Base-by-base conservation (phyloP, 23 red algal genomes). In the Gracilaria domingensis region DNA sequence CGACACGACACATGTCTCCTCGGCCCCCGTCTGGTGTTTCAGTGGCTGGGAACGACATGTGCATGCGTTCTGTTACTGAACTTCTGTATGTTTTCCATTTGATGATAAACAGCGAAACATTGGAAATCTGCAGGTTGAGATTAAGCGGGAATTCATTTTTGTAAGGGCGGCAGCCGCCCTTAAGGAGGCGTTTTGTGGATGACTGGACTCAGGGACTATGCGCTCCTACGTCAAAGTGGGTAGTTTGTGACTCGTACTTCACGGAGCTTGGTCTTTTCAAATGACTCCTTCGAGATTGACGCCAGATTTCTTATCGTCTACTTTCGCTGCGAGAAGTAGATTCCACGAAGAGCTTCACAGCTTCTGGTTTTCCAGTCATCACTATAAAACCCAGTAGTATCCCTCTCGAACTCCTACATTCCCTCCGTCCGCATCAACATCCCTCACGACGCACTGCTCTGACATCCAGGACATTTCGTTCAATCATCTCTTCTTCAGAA, bases 361-460 rank as follows among this genome's bases (percentile, higher is more conserved):
- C n/a, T n/a, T n/a, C n/a, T n/a, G n/a, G 28, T 4, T 6, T 71
- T 24, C 13, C 6, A 12, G 14, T 35, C 70, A 42, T 25, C 38
- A 48, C 37, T 75, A 70, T 39, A 70, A 14, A 70, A 39, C 4
- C 65, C 65, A n/a, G n/a, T n/a, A n/a, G n/a, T n/a, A n/a, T n/a
- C n/a, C n/a, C n/a, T n/a, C n/a, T n/a, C n/a, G n/a, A n/a, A n/a
- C n/a, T n/a, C n/a, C n/a, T 64, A 20, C 28, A 64, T 4, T 12
- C 33, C 4, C 16, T 4, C 62, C 28, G 12, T 67, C 17, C 62
- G 28, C 33, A n/a, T 17, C 33, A 4, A 4, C 21, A 8, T 6
- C 59, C 8, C 8, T 20, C 5, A 8, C 59, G 28, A n/a, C 5
- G n/a, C 21, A 30, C 28, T 20, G 7, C 59, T 64, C 28, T 18